Base-by-base conservation (phyloP, 208 protist genomes). In the Trypanosoma grayi region DNA sequence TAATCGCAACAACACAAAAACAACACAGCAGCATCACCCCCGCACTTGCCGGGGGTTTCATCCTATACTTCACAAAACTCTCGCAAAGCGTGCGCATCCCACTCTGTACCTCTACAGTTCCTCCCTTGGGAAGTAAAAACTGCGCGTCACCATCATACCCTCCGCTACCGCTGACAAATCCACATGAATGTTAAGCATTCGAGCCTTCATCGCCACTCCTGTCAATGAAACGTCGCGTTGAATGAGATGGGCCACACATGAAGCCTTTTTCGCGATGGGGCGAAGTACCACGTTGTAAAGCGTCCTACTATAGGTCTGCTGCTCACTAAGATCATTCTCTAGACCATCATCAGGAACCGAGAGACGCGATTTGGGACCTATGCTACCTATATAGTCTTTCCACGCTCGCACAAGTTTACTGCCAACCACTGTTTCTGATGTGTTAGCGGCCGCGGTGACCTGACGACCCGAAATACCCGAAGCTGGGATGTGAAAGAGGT, bases 51-150 rank as follows among this genome's bases (percentile, higher is more conserved):
- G 4, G 14, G 18, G 10, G 18, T 34, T 16, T 3, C 46, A 31
- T 13, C 20, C 46, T 39, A 48, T 7, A 4, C 6, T 9, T 13
- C 10, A 22, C 44, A 48, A 48, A 5, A 36, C 7, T 51, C 27
- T 25, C 18, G 20, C 24, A 22, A 16, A 9, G 2, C 24, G 28
- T 34, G 33, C n/a, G 8, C 20, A 25, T n/a, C 9, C 37, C 10
- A 33, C 37, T 40, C 54, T 40, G 10, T 47, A 7, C 1, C 57
- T 20, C 30, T 62, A 70, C 30, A 71, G 20, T 40, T 71, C 65
- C 22, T 64, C 50, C 51, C 54, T 71, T 39, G 65, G 65, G 54
- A 71, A 71, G 20, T 60, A 71, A 25, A 65, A 71, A 28, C 48
- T 65, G 11, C 57, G 65, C 6, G 54, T 11, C 16, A 60, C 51